These are phyloP conservation scores for Furculomyces boomerangus DNA, from an alignment of 371 early-diverging fungal species.

Conservation along the genomic window DNA sequence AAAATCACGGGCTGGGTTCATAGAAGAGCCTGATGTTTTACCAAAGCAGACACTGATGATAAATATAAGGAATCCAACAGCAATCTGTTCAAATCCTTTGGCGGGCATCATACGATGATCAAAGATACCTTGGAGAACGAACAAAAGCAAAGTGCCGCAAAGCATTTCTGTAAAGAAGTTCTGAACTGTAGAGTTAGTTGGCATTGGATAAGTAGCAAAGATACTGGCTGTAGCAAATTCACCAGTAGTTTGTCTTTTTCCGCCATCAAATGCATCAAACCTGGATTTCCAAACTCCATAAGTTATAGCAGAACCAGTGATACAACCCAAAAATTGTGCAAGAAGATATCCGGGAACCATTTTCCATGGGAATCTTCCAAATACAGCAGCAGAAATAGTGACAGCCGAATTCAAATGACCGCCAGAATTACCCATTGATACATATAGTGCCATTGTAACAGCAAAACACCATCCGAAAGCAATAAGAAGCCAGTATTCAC, in stretches of 20 bases:
- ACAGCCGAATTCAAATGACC: conserved; percentile 70
- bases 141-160: conserved; percentile 48
- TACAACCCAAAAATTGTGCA: conserved; percentile 51
- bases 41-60: conserved; percentile 40
- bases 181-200: conserved; percentile 26
- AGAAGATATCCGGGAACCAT: conserved; percentile 43
- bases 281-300: conserved; percentile 19
- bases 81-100: conserved; percentile 23
- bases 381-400: conserved; percentile 43
- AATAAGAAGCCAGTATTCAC: conserved; percentile 15
- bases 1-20: conserved; percentile 81
- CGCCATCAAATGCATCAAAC: conserved; percentile 32
- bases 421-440: conserved; percentile 52
- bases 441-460: conserved; percentile 36
- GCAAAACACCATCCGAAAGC: conserved; percentile 40
- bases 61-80: conserved; percentile 44
- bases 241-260: conserved; percentile 32
- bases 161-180: conserved; percentile 48
- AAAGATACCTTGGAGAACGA: conserved; percentile 49
- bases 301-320: conserved; percentile 40
- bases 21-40: conserved; percentile 50
- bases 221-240: conserved; percentile 38
- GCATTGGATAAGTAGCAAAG: conserved; percentile 43
- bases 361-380: conserved; percentile 46
- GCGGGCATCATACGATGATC: conserved; percentile 51